Conservation (phyloP, 1,284 basidiomycete species). For the Papiliotrema nemorosa region DNA sequence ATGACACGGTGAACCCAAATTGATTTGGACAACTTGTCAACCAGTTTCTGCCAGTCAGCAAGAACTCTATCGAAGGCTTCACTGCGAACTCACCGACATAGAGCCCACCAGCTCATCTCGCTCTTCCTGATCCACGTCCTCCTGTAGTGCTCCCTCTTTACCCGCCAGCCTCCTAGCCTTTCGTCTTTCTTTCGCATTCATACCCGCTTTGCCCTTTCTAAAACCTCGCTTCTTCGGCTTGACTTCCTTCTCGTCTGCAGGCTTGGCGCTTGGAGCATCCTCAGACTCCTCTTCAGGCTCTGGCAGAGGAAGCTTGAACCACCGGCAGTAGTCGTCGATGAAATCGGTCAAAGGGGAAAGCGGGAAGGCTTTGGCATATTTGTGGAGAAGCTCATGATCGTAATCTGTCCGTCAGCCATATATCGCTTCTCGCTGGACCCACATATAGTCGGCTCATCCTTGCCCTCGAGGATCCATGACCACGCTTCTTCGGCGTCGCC, state of each 20-base stretch:
- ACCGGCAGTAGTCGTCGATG: constrained; percentile 66
- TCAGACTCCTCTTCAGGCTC: constrained; percentile 52
- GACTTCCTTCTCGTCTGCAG: constrained; percentile 9
- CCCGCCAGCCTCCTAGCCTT: constrained; percentile 29
- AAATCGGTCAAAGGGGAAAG: constrained; percentile 57
- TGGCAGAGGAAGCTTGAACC: constrained; percentile 55
- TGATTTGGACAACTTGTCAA: constrained; percentile 55
- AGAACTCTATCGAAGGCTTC: neutral
- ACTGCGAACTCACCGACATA: constrained; percentile 26
- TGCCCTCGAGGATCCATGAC: constrained; percentile 67
- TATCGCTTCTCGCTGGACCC: constrained; percentile 29
- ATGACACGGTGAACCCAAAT: constrained; percentile 70
- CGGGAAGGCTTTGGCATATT: constrained; percentile 70
- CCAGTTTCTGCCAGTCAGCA: constrained; percentile 25
- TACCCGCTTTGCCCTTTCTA: constrained; percentile 19
- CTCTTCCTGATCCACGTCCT: constrained; percentile 41
- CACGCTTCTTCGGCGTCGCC: constrained; percentile 40
- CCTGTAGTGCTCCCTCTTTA: constrained; percentile 32
- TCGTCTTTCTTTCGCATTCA: constrained; percentile 36
- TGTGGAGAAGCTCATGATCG: constrained; percentile 60
- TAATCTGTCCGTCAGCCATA: constrained; percentile 57
- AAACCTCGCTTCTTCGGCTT: constrained; percentile 25
- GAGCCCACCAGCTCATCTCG: constrained; percentile 42
- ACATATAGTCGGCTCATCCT: constrained; percentile 68
- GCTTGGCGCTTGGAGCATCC: constrained; percentile 8